A percentile compares a stretch with the other conserved stretches of the same genome.
Evolutionary conservation across 1,284 basidiomycete genomes (phyloP).

Genomic region (Clitocybe nebularis): DNA sequence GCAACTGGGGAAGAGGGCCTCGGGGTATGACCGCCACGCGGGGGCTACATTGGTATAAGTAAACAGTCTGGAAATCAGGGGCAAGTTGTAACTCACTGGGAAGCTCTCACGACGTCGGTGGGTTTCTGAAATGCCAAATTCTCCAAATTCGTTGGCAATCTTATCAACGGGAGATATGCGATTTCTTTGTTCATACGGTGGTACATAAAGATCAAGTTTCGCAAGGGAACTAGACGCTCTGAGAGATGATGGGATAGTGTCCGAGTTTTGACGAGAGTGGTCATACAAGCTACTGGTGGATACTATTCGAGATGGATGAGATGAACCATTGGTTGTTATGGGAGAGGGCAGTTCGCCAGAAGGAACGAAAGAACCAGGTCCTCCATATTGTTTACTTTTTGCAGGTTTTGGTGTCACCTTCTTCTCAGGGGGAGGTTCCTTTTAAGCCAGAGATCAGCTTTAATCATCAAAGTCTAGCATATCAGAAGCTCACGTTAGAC

Average conservation of each 20-base stretch:
- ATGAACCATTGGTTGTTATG: conserved; percentile 20
- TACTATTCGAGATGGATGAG: conserved; percentile 31
- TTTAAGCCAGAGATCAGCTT: too few relatives aligned
- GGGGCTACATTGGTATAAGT: conserved; percentile 23
- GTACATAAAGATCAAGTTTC: conserved; percentile 66
- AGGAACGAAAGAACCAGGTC: conserved; percentile 70
- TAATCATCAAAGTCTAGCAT: too few relatives aligned
- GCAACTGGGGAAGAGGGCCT: conserved; percentile 38
- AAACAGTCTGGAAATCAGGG: not conserved
- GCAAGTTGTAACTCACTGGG: conserved; percentile 45
- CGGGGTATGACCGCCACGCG: conserved; percentile 32
- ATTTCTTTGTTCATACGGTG: conserved; percentile 57
- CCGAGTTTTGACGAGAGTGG: conserved; percentile 38
- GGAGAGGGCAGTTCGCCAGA: conserved; percentile 36
- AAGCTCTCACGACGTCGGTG: conserved; percentile 53
- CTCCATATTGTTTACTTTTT: conserved; percentile 63
- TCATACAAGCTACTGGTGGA: conserved; percentile 35
- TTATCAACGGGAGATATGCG: conserved; percentile 42
- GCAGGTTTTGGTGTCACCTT: conserved; percentile 49
- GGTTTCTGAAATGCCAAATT: conserved; percentile 52
- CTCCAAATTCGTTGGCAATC: conserved; percentile 59
- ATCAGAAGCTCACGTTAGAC: conserved; percentile 74
- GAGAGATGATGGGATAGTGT: conserved; percentile 54
- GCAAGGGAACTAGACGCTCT: conserved; percentile 56
- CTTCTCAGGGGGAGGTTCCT: conserved; percentile 75